Conservation (phyloP, 306 rosid genomes). For the Echinosophora koreensis region DNA sequence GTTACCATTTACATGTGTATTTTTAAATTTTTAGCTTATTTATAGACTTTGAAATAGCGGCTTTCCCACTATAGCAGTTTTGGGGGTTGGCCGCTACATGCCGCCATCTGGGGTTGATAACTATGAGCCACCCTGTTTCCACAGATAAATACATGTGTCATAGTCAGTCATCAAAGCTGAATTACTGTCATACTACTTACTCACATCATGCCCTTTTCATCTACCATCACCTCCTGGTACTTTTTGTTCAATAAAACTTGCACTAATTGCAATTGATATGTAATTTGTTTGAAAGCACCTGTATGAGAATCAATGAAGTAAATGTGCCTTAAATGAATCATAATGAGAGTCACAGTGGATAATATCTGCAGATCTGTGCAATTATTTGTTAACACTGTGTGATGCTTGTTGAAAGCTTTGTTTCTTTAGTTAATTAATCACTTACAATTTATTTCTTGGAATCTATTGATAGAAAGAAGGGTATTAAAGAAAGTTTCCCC, state of each 20-base stretch:
- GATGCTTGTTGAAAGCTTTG: slow-evolving; percentile 11
- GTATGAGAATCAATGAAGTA: slow-evolving; percentile 4
- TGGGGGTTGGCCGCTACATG: too few relatives aligned
- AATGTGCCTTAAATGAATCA: slow-evolving; percentile 22
- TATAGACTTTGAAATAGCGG: too few relatives aligned
- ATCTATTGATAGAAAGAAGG: slow-evolving; percentile 43
- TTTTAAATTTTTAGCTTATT: too few relatives aligned
- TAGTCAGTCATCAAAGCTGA: slow-evolving; percentile 18
- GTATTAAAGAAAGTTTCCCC: slow-evolving; percentile 35
- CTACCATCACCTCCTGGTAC: not conserved
- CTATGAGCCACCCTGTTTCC: not conserved
- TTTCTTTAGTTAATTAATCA: slow-evolving; percentile 11
- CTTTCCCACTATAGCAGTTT: too few relatives aligned
- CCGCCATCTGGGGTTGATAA: too few relatives aligned
- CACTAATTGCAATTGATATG: slow-evolving; percentile 5
- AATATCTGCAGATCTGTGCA: slow-evolving; percentile 6
- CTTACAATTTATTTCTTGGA: not conserved
- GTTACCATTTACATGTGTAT: too few relatives aligned
- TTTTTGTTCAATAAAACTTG: slow-evolving; percentile 20
- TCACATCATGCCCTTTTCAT: slow-evolving; percentile 6
- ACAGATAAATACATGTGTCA: not conserved
- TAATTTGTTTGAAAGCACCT: slow-evolving; percentile 21
- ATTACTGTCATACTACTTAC: not conserved
- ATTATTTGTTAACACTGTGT: not conserved
- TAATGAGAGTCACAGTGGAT: not conserved